A percentile compares a stretch with the other conserved stretches of the same genome.
Evolutionary conservation across 192 early-diverging fungal species (phyloP).

Genomic region (Rhizophagus prolifer): DNA sequence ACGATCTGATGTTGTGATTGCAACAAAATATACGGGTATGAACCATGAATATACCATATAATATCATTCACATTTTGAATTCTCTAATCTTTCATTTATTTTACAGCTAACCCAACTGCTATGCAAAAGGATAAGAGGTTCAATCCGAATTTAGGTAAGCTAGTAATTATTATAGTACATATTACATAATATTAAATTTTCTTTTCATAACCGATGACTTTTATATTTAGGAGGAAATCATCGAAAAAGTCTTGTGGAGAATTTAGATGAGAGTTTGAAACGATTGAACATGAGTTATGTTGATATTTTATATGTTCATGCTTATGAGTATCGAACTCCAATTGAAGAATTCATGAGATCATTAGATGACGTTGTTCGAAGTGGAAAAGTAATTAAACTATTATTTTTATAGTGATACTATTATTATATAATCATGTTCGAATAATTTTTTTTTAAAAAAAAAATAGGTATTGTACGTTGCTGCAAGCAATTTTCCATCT

Average conservation of each 20-base stretch:
- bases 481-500: conserved; percentile 29
- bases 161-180: background rate
- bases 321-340: conserved; percentile 37
- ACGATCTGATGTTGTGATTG: conserved; percentile 56
- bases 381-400: conserved; percentile 43
- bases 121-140: no score
- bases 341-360: conserved; percentile 62
- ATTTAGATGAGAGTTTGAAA: conserved; percentile 45
- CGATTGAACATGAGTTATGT: conserved; percentile 35
- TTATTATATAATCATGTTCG: no score
- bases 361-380: conserved; percentile 56
- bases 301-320: conserved; percentile 35
- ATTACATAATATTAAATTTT: no score
- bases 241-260: conserved; percentile 33
- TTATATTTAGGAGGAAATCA: conserved; percentile 26
- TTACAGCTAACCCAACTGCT: background rate
- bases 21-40: conserved; percentile 53
- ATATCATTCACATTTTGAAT: background rate
- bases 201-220: no score
- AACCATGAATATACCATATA: background rate
- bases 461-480: conserved; percentile 45
- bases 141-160: background rate
- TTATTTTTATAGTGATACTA: no score
- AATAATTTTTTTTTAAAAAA: background rate
- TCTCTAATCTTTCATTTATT: background rate